Evolutionary conservation across 2,329 filamentous ascomycete species (phyloP).

Genomic region (Botrytis galanthina): DNA sequence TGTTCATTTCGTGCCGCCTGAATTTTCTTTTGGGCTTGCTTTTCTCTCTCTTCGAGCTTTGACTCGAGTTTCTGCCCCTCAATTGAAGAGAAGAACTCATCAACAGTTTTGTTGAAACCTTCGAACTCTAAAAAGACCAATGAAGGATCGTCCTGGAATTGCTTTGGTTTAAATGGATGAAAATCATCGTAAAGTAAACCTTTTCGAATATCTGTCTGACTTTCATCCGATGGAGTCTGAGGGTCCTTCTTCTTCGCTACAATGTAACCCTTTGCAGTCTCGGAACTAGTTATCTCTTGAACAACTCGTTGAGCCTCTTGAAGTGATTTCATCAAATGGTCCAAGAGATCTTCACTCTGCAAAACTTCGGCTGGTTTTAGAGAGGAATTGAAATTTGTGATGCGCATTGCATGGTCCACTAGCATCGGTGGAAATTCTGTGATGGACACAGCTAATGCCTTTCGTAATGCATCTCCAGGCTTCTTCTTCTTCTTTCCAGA

Average conservation of each 20-base stretch:
- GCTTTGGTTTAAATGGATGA: conserved; percentile 82
- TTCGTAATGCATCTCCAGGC: conserved; percentile 71
- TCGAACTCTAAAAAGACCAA: conserved; percentile 73
- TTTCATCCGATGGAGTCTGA: conserved; percentile 31
- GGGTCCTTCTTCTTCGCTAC: conserved; percentile 63
- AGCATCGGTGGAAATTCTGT: conserved; percentile 86
- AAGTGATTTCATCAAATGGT: conserved; percentile 66
- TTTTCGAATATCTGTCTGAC: conserved; percentile 41
- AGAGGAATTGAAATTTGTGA: conserved; percentile 66
- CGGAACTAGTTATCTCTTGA: conserved; percentile 63
- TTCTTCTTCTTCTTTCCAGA: conserved; percentile 69
- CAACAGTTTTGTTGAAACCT: conserved; percentile 88
- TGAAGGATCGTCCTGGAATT: conserved; percentile 67
- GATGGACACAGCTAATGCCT: conserved; percentile 78
- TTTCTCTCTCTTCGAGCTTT: conserved; percentile 76
- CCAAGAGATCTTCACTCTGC: conserved; percentile 60
- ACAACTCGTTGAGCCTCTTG: conserved; percentile 68
- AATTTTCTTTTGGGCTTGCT: conserved; percentile 76
- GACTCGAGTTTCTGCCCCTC: conserved; percentile 92
- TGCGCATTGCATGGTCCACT: conserved; percentile 78
- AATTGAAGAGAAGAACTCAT: conserved; percentile 95
- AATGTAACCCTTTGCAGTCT: conserved; percentile 78
- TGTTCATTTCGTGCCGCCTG: conserved; percentile 84
- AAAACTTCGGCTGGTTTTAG: conserved; percentile 68
- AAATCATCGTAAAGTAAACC: conserved; percentile 84